Evolutionary conservation across 768 basidiomycete species (phyloP).

Genomic region (Calocybe indica): DNA sequence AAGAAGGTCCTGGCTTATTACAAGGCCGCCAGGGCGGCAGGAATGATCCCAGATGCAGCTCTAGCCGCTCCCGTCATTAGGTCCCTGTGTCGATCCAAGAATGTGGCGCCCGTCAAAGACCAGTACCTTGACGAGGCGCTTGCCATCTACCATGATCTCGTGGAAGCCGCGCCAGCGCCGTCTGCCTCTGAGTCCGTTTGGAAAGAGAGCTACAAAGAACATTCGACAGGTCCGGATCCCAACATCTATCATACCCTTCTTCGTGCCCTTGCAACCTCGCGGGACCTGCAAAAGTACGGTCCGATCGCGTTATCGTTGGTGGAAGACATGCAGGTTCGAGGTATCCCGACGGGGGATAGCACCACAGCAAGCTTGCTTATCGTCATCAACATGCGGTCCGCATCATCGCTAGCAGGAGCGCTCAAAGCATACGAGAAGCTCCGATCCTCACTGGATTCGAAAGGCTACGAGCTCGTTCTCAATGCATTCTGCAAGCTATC

Average conservation of each 20-base stretch:
- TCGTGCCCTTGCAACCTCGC: conserved; percentile 38
- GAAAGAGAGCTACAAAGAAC: conserved; percentile 18
- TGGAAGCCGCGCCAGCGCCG: conserved; percentile 21
- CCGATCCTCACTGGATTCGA: conserved; percentile 41
- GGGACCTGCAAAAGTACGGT: conserved; percentile 40
- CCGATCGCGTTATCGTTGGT: conserved; percentile 45
- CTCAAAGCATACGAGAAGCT: conserved; percentile 51
- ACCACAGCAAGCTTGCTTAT: conserved; percentile 45
- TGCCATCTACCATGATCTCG: conserved; percentile 43
- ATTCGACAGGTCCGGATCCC: conserved; percentile 39
- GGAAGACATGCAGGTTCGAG: conserved; percentile 57
- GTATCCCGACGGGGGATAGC: conserved; percentile 38
- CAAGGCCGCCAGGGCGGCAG: conserved; percentile 32
- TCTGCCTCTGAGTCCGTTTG: conserved; percentile 9
- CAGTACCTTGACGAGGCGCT: conserved; percentile 47
- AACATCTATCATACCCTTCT: conserved; percentile 51
- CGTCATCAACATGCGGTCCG: conserved; percentile 62
- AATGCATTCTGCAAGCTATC: conserved; percentile 55
- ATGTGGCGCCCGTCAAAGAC: conserved; percentile 29
- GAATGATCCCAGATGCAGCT: conserved; percentile 40
- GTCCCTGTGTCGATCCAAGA: conserved; percentile 35
- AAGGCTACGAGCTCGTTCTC: conserved; percentile 61
- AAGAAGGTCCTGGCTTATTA: conserved; percentile 45
- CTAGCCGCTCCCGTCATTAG: conserved; percentile 53
- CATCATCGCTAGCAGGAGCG: conserved; percentile 49